Percentiles rank a stretch among this genome's conserved stretches.
phyloP scores from a whole-genome alignment of 164 flowering plant genomes.

The Buxus sempervirens region DNA sequence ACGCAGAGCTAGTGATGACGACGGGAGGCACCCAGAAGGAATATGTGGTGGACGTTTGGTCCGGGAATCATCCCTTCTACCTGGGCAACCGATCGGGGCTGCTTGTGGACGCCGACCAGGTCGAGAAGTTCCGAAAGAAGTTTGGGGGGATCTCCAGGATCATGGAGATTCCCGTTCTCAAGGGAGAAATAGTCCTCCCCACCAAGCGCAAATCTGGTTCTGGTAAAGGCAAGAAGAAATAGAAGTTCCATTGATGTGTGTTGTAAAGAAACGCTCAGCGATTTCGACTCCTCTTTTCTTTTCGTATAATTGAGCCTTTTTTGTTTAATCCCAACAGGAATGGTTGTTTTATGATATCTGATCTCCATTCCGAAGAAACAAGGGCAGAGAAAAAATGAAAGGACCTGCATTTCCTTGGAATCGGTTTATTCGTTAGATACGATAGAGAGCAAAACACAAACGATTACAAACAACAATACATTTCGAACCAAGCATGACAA shows the following conservation, averaged over 20 bases:
- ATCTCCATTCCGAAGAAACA: too few species aligned
- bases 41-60: constrained; percentile 83
- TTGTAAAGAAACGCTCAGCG: too few species aligned
- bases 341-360: too few species aligned
- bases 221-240: constrained; percentile 51
- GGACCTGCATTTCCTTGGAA: too few species aligned
- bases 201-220: constrained; percentile 35
- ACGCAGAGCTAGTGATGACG: constrained; percentile 72
- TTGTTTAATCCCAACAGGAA: too few species aligned
- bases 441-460: too few species aligned
- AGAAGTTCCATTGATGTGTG: background rate
- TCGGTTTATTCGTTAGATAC: too few species aligned
- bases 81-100: constrained; percentile 51
- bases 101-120: constrained; percentile 57
- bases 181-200: constrained; percentile 68
- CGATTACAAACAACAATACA: too few species aligned
- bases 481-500: too few species aligned
- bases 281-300: too few species aligned
- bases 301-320: too few species aligned
- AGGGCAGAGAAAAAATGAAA: too few species aligned
- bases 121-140: constrained; percentile 72
- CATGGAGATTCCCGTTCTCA: constrained; percentile 70
- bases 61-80: constrained; percentile 81
- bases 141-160: constrained; percentile 37
- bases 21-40: constrained; percentile 83